phyloP scores from a whole-genome alignment of 352 stramenopile species.

The Elongisporangium undulatum region DNA sequence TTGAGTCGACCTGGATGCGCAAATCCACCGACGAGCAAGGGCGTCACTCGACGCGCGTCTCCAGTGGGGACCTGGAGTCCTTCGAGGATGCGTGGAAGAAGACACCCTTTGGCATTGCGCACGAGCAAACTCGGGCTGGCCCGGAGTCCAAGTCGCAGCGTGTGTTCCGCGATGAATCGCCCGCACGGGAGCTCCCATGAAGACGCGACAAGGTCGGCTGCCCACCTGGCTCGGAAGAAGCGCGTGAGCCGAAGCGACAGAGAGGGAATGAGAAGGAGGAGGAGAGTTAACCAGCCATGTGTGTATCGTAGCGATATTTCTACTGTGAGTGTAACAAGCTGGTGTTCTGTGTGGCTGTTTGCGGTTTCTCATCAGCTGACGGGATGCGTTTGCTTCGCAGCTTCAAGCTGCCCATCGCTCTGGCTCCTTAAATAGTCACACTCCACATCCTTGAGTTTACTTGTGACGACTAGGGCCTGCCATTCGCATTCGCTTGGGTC shows the following conservation, averaged over 20 bases:
- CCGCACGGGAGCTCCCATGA: conserved; percentile 49
- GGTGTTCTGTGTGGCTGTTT: too few species aligned
- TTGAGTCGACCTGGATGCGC: conserved; percentile 57
- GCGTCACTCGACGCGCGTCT: conserved; percentile 28
- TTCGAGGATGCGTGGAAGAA: conserved; percentile 51
- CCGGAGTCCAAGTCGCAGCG: conserved; percentile 28
- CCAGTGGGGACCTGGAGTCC: conserved; percentile 23
- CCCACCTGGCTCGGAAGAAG: background rate
- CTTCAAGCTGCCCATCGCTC: too few species aligned
- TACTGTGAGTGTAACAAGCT: too few species aligned
- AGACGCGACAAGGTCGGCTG: background rate
- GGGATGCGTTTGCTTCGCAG: too few species aligned
- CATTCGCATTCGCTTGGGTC: too few species aligned
- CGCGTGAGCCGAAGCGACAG: background rate
- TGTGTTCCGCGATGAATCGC: conserved; percentile 38
- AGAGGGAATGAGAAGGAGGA: background rate
- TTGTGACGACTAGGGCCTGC: too few species aligned
- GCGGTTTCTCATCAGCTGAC: too few species aligned
- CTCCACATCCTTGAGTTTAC: too few species aligned
- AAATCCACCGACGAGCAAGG: conserved; percentile 33
- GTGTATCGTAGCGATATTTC: too few species aligned
- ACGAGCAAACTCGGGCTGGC: conserved; percentile 33
- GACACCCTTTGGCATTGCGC: conserved; percentile 55
- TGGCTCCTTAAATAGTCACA: too few species aligned
- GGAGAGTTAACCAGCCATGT: too few species aligned